Evolutionary conservation across 2,329 filamentous ascomycete genomes (phyloP).

Genomic region (Chrysosporium keratinophilum): DNA sequence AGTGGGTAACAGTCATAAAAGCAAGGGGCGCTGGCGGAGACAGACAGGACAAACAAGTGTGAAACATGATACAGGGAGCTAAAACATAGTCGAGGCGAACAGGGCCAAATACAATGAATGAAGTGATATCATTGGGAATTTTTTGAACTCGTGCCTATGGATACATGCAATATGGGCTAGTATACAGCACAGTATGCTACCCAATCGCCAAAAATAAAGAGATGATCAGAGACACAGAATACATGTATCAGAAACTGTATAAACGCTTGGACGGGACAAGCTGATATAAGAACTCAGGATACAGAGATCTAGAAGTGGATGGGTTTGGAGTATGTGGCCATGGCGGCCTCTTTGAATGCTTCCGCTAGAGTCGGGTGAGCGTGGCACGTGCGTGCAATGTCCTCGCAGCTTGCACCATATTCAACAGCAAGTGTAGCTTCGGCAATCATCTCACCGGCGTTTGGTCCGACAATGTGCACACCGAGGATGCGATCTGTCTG

Average conservation of each 20-base stretch:
- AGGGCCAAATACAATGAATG: not conserved
- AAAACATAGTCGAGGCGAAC: not conserved
- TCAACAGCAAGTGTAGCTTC: conserved; percentile 91
- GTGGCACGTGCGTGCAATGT: conserved; percentile 89
- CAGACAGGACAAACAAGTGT: not conserved
- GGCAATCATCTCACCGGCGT: conserved; percentile 98
- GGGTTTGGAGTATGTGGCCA: conserved; percentile 90
- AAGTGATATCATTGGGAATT: conserved; percentile 6
- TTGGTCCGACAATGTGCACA: conserved; percentile 90
- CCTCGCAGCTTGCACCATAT: conserved; percentile 91
- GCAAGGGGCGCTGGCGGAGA: no score
- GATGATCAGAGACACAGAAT: not conserved
- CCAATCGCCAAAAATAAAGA: conserved; percentile 8
- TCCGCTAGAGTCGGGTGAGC: conserved; percentile 92
- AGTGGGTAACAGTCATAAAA: no score
- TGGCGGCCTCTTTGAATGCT: conserved; percentile 98
- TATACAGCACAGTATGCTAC: conserved; percentile 8
- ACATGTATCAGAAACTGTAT: conserved; percentile 2
- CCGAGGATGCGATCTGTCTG: conserved; percentile 94
- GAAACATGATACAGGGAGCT: not conserved
- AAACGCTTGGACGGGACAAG: not conserved
- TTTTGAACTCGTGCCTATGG: conserved; percentile 5
- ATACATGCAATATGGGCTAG: conserved; percentile 10
- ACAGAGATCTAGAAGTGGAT: conserved; percentile 67
- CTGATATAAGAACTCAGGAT: not conserved